Percentiles rank a stretch among this genome's conserved stretches.
Conservation (phyloP, 441 rosid species). For the Populus hybrid region DNA sequence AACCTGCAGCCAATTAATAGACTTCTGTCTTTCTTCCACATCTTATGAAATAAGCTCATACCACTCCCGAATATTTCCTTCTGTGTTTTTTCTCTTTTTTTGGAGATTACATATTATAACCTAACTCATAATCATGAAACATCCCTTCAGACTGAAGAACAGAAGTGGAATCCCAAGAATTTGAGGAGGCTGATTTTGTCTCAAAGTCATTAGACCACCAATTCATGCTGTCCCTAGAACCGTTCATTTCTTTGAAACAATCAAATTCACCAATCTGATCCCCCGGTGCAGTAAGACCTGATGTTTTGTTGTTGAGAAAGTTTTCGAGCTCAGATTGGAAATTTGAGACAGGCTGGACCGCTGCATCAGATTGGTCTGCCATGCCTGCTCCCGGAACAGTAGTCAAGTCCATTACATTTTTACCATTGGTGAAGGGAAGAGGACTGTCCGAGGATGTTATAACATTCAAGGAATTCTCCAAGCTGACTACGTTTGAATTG, state of each 20-base stretch:
- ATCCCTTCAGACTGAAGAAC: conserved; percentile 49
- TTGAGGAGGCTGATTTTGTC: conserved; percentile 46
- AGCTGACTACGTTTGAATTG: conserved; percentile 20
- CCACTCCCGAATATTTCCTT: background rate
- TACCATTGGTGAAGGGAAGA: conserved; percentile 6
- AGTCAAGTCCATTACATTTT: conserved; percentile 15
- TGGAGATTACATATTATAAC: conserved; percentile 36
- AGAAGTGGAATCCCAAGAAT: conserved; percentile 57
- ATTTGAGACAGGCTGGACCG: conserved; percentile 16
- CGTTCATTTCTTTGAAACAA: conserved; percentile 45
- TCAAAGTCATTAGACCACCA: conserved; percentile 77
- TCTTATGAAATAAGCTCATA: conserved; percentile 14
- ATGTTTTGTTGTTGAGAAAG: conserved; percentile 24
- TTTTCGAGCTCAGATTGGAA: conserved; percentile 43
- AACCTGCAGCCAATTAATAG: conserved; percentile 10
- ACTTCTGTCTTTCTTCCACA: conserved; percentile 7
- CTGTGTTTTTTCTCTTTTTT: too few species aligned
- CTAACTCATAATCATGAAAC: conserved; percentile 63
- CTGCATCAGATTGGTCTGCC: conserved; percentile 20
- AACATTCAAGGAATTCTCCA: conserved; percentile 23
- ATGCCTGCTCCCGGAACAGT: background rate
- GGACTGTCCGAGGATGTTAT: conserved; percentile 19
- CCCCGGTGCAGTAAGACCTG: conserved; percentile 21
- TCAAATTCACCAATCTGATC: conserved; percentile 46
- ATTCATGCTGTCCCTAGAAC: conserved; percentile 36